Evolutionary conservation across 257 asterid species (phyloP).

Genomic region (Jaltomata sinuosa): DNA sequence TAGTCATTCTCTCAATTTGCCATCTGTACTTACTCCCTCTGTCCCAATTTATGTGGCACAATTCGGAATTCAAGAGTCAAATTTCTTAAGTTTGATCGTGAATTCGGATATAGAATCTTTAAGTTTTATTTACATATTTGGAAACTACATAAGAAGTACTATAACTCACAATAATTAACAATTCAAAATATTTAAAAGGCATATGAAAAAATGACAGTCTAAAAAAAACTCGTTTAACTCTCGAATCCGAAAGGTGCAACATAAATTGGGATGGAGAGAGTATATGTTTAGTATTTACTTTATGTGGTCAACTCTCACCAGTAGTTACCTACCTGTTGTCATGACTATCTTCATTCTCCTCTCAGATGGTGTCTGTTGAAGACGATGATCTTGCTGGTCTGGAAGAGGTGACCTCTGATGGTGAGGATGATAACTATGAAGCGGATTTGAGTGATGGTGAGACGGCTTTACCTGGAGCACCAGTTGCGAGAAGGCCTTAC

Average conservation of each 20-base stretch:
- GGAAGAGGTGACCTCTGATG: constrained; percentile 95
- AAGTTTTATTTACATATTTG: neutral
- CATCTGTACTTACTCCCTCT: neutral
- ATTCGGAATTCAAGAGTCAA: neutral
- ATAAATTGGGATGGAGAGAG: neutral
- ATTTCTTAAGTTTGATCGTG: neutral
- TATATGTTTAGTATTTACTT: neutral
- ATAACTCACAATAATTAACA: neutral
- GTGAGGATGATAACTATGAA: constrained; percentile 92
- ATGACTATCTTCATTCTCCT: constrained; percentile 12
- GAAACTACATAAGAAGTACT: neutral
- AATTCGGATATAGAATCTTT: neutral
- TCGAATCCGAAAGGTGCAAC: neutral
- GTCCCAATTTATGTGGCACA: neutral
- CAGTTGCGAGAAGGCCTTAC: constrained; percentile 52
- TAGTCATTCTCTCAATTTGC: neutral
- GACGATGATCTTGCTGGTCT: constrained; percentile 97
- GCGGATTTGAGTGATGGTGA: constrained; percentile 90
- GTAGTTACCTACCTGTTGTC: neutral
- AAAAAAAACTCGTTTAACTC: neutral
- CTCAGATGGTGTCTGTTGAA: constrained; percentile 94
- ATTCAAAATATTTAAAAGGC: neutral
- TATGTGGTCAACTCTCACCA: neutral
- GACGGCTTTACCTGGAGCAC: constrained; percentile 56
- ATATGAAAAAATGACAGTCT: neutral